Evolutionary conservation across 2,329 filamentous ascomycete genomes (phyloP), one percentile per base, ranked within the genome.

Genomic region (Cercospora sesami): DNA sequence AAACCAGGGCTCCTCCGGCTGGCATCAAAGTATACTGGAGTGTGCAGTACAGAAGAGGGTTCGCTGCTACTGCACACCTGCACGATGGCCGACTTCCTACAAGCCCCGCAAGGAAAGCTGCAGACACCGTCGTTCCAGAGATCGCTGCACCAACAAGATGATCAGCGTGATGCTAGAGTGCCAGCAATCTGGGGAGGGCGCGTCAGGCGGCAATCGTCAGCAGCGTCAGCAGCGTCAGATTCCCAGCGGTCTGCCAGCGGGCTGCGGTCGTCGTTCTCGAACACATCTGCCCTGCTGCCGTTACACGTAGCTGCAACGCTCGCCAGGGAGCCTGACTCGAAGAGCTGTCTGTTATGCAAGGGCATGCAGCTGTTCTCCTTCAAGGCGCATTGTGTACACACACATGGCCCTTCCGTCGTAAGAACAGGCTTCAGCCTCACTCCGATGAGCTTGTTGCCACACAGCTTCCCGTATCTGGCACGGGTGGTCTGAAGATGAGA

Each of bases 111-210:
- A 23, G 10, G 9, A 8, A 21, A 33, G n/a, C 28, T 60, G 58
- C 58, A 33, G 31, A 60, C 58, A 60, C 58, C 58, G 30, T 60
- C 30, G 57, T 60, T 36, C 21, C 55, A 58, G 28, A 31, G n/a
- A 31, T 58, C 48, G 48, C 18, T 58, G 55, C 23, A 28, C 28
- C 16, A 33, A 39, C 16, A 31, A 18, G 2, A 14, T 39, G 57
- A 33, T n/a, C 16, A 33, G 30, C 57, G 57, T 10, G 23, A 53
- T 23, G 48, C 48, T 23, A n/a, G 48, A 53, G 18, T 53, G 18
- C 48, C 48, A 53, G 48, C 48, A 53, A 53, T 53, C 48, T 53
- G 48, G 48, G 36, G 36, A 39, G 36, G 36, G 36, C 36, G 36
- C 36, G 36, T 39, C 36, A 39, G 36, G 36, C 36, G 36, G 36